Conservation (phyloP, 2,329 filamentous ascomycete genomes). For the Aphanoascus verrucosus region DNA sequence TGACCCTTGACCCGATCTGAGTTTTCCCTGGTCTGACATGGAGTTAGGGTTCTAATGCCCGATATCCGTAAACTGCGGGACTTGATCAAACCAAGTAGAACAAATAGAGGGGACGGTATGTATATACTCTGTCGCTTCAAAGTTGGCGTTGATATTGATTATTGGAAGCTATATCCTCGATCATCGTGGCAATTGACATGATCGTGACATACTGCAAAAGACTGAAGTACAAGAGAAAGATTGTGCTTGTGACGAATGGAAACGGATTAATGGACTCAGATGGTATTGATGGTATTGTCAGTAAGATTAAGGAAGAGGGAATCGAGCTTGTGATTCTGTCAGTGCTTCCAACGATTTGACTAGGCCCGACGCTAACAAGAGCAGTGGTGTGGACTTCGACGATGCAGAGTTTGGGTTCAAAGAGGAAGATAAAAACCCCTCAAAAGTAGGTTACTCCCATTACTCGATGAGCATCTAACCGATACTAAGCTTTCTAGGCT, state of each 20-base stretch:
- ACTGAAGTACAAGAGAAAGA: slow-evolving; percentile 67
- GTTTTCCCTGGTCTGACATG: neutral
- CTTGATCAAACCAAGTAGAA: slow-evolving; percentile 56
- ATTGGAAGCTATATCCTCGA: slow-evolving; percentile 57
- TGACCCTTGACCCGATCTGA: slow-evolving; percentile 28
- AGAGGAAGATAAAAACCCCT: slow-evolving; percentile 67
- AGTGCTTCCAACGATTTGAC: slow-evolving; percentile 27
- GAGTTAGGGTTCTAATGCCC: slow-evolving; percentile 49
- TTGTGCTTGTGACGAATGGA: slow-evolving; percentile 79
- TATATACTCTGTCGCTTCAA: neutral
- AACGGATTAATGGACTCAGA: slow-evolving; percentile 61
- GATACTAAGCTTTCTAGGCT: slow-evolving; percentile 33
- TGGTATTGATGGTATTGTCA: slow-evolving; percentile 57
- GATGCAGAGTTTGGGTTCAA: slow-evolving; percentile 81
- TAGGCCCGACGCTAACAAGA: slow-evolving; percentile 6
- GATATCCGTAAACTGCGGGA: slow-evolving; percentile 56
- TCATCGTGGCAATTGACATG: slow-evolving; percentile 79
- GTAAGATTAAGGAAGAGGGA: slow-evolving; percentile 61
- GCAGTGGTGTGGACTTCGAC: slow-evolving; percentile 83
- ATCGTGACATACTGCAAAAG: slow-evolving; percentile 69
- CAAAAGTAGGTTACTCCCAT: slow-evolving; percentile 46
- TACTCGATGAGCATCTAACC: neutral
- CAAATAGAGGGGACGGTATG: slow-evolving; percentile 60
- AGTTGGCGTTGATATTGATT: neutral
- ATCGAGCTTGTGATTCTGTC: slow-evolving; percentile 74